These are phyloP conservation scores for Novymonas esmeraldas DNA, from an alignment of 208 protist species.

Conservation along the genomic window DNA sequence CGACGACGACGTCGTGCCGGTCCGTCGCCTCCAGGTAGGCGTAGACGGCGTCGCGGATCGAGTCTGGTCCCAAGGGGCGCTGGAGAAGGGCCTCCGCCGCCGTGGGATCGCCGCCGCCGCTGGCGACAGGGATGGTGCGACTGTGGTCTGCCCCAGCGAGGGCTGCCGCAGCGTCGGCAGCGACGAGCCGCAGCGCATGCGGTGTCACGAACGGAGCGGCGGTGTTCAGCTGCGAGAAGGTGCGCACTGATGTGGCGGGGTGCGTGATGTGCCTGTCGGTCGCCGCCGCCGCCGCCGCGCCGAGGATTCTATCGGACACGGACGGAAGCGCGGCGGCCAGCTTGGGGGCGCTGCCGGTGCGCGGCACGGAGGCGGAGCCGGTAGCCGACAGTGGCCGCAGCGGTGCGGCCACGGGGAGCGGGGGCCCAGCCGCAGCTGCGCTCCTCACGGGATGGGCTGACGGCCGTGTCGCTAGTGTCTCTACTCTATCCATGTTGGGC, in stretches of 20 bases:
- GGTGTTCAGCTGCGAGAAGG: conserved; percentile 22
- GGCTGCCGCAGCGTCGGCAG: too few species aligned
- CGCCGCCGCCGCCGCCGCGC: not conserved
- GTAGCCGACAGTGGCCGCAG: too few species aligned
- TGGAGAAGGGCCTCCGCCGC: conserved; percentile 15
- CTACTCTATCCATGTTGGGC: too few species aligned
- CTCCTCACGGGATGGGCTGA: too few species aligned
- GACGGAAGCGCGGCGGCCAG: too few species aligned
- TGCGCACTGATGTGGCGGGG: conserved; percentile 12
- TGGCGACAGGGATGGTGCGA: conserved; percentile 3
- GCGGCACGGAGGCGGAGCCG: too few species aligned
- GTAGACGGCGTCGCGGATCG: conserved; percentile 39
- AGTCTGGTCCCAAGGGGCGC: conserved; percentile 23
- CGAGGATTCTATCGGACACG: not conserved
- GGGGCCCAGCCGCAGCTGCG: too few species aligned
- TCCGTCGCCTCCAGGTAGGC: conserved; percentile 52
- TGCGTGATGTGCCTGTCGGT: too few species aligned
- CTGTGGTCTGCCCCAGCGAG: conserved; percentile 19
- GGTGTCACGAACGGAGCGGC: not conserved
- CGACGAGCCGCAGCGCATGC: too few species aligned
- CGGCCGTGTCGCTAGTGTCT: too few species aligned
- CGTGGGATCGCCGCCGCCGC: not conserved
- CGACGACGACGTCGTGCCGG: conserved; percentile 54
- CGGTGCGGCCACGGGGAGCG: too few species aligned
- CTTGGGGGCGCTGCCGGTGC: too few species aligned